Base-by-base conservation (phyloP, 2,329 filamentous ascomycete species). In the Zasmidium cellare region DNA sequence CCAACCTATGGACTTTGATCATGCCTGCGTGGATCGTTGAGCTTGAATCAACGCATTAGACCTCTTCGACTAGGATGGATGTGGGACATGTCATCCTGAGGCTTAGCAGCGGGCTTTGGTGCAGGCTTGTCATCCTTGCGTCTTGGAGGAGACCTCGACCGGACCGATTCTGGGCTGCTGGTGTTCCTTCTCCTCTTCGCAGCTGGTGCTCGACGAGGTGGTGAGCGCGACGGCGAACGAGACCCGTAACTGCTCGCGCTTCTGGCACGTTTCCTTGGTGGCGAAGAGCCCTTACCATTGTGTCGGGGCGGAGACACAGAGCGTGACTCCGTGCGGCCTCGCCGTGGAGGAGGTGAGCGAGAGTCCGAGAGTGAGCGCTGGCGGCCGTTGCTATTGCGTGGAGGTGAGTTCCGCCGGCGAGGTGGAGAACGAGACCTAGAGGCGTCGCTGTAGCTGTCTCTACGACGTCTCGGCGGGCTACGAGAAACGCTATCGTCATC, bases 21-120 rank as follows among this genome's bases (percentile, higher is more conserved):
- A 28, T 11, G 25, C n/a, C n/a, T n/a, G n/a, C 5, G 25, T 28
- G 25, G 25, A 28, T 11, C 25, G 11, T 28, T 28, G 25, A 28
- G 25, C 25, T 28, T 28, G 25, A 11, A 28, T 28, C 25, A 28
- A 11, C 25, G 25, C 61, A 74, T 65, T 38, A 74, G 52, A 3
- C 69, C 70, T 56, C 72, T 65, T 16, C 72, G 62, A 25, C 66
- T 70, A 11, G 72, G 72, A 61, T 74, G 72, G 46, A 74, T 74
- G 38, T 69, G 64, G 38, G 67, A 69, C 50, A 72, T 46, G 52
- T 73, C 71, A 19, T 71, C 68, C 45, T 62, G 56, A 25, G 52
- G 44, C 19, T 51, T 57, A 25, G 52, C 11, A 47, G 58, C 49
- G 11, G 60, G 53, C 44, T 50, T 54, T 18, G 52, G 46, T n/a